A percentile compares a stretch with the other conserved stretches of the same genome.
These are phyloP conservation scores for Platanthera guangdongensis DNA, from an alignment of 106 monocot genomes.

Conservation along the genomic window DNA sequence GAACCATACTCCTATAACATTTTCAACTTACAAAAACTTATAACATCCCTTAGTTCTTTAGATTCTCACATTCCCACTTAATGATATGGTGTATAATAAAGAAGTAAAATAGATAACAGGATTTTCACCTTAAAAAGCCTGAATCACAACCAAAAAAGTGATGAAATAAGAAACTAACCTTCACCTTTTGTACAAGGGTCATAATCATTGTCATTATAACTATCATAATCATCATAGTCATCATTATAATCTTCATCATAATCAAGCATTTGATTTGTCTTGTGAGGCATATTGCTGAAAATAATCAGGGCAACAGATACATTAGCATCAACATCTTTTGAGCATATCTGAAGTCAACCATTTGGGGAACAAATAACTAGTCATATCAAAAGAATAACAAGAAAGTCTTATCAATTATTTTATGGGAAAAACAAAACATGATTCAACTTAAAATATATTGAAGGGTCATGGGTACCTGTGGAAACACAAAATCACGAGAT, in stretches of 20 bases:
- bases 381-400: background rate
- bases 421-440: background rate
- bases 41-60: too few relatives aligned
- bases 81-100: background rate
- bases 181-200: background rate
- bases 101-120: background rate
- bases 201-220: conserved; percentile 5
- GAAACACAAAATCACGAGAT: background rate
- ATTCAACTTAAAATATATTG: background rate
- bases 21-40: too few relatives aligned
- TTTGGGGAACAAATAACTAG: background rate
- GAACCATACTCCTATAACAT: too few relatives aligned
- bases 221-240: conserved; percentile 9
- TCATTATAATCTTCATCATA: conserved; percentile 8
- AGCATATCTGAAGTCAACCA: background rate
- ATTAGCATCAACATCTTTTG: background rate
- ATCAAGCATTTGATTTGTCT: background rate
- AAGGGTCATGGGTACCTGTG: background rate
- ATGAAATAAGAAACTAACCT: background rate
- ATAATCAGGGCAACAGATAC: background rate
- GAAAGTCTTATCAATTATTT: background rate
- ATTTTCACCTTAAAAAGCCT: background rate
- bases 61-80: too few relatives aligned
- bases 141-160: background rate
- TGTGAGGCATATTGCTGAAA: conserved; percentile 12